Conservation (phyloP, 2,329 filamentous ascomycete species). For the Fusarium sp. region DNA sequence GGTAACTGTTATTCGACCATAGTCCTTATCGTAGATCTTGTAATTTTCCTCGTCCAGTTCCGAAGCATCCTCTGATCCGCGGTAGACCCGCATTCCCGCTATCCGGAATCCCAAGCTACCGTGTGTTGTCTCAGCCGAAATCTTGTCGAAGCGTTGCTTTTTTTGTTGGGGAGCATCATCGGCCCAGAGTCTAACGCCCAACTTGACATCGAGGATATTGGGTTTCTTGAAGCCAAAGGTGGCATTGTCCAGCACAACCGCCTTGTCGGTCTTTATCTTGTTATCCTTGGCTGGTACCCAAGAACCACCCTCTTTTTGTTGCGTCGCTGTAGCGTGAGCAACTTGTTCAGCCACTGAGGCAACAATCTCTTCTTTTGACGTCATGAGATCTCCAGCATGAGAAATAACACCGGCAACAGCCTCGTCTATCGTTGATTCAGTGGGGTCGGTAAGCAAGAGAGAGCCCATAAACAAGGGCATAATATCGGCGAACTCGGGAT, state of each 20-base stretch:
- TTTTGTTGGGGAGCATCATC: slow-evolving; percentile 74
- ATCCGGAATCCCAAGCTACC: slow-evolving; percentile 71
- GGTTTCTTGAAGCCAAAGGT: slow-evolving; percentile 83
- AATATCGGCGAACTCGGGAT: slow-evolving; percentile 80
- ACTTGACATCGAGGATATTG: slow-evolving; percentile 93
- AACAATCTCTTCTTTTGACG: slow-evolving; percentile 51
- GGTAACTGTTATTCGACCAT: slow-evolving; percentile 66
- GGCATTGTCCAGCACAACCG: slow-evolving; percentile 88
- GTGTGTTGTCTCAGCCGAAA: slow-evolving; percentile 70
- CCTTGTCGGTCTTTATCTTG: slow-evolving; percentile 80
- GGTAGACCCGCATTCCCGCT: slow-evolving; percentile 74
- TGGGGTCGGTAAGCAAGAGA: slow-evolving; percentile 73
- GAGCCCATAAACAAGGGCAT: slow-evolving; percentile 90
- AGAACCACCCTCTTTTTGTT: slow-evolving; percentile 43
- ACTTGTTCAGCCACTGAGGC: slow-evolving; percentile 52
- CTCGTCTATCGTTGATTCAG: slow-evolving; percentile 63
- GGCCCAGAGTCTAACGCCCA: slow-evolving; percentile 88
- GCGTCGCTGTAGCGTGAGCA: slow-evolving; percentile 30
- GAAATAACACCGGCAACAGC: slow-evolving; percentile 59
- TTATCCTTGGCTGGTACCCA: slow-evolving; percentile 65
- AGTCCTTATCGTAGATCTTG: slow-evolving; percentile 73
- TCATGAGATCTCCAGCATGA: slow-evolving; percentile 50
- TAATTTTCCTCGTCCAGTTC: slow-evolving; percentile 68
- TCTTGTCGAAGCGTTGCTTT: slow-evolving; percentile 70
- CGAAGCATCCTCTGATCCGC: slow-evolving; percentile 64